These are phyloP conservation scores for Gentiana dahurica DNA, from an alignment of 257 asterid species.

Conservation along the genomic window DNA sequence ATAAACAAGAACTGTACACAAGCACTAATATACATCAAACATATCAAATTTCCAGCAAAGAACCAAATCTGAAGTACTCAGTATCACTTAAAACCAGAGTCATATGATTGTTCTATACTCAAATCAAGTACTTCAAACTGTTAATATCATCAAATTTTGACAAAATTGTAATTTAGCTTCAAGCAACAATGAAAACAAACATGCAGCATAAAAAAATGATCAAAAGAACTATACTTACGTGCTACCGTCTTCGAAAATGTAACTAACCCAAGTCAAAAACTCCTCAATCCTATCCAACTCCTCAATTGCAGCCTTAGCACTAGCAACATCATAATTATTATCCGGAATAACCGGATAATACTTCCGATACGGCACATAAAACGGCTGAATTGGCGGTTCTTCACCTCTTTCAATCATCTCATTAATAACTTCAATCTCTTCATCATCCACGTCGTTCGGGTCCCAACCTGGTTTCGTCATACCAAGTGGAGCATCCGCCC, in stretches of 20 bases:
- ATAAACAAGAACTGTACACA: no score
- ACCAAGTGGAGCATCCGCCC: constrained; percentile 81
- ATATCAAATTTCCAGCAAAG: no score
- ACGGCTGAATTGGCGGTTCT: constrained; percentile 85
- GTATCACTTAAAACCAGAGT: no score
- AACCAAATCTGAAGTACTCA: no score
- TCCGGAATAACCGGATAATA: constrained; percentile 68
- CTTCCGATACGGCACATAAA: constrained; percentile 83
- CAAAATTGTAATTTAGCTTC: no score
- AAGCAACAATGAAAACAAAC: no score
- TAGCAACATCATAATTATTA: constrained; percentile 37
- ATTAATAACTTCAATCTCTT: constrained; percentile 32
- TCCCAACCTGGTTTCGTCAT: constrained; percentile 92
- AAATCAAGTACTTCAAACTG: no score
- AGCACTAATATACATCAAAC: no score
- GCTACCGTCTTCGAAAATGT: constrained; percentile 77
- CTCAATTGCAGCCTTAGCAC: constrained; percentile 67
- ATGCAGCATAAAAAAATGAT: no score
- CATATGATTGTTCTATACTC: no score
- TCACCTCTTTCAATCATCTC: constrained; percentile 49
- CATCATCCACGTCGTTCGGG: constrained; percentile 58
- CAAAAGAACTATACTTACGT: constrained; percentile 39
- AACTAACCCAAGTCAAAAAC: constrained; percentile 93
- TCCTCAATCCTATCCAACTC: constrained; percentile 98
- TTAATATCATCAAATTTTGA: no score